Conservation (phyloP, 768 basidiomycete genomes). For the Mrakia hoshinonis region DNA sequence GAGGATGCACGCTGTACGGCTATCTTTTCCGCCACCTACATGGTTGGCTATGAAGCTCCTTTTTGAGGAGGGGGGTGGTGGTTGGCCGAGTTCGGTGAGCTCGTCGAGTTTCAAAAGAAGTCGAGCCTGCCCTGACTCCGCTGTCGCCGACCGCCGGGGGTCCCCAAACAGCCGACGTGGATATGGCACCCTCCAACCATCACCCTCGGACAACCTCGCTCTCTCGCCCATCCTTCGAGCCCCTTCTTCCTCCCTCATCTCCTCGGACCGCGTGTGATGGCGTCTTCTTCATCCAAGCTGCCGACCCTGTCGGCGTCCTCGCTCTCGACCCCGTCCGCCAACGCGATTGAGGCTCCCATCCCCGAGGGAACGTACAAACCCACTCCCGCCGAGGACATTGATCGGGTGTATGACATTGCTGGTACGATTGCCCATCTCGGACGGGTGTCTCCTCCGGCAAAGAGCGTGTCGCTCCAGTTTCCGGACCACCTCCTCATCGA, state of each 20-base stretch:
- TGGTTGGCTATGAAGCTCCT: background rate
- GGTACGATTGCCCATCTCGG: constrained; percentile 48
- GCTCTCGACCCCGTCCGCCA: constrained; percentile 20
- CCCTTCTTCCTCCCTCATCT: background rate
- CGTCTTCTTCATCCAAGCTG: background rate
- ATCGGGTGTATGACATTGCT: constrained; percentile 10
- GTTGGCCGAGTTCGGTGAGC: background rate
- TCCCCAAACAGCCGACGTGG: no score
- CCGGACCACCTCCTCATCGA: constrained; percentile 84
- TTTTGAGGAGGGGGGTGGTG: background rate
- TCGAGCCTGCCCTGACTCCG: background rate
- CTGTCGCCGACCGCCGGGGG: background rate
- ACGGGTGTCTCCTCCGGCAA: constrained; percentile 6
- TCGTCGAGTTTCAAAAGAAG: background rate
- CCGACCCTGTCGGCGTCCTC: constrained; percentile 23
- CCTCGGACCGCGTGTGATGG: background rate
- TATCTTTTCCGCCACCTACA: background rate
- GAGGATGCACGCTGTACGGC: no score
- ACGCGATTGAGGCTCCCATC: constrained; percentile 12
- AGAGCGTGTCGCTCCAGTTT: constrained; percentile 72
- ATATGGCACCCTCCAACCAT: no score
- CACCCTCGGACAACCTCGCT: background rate
- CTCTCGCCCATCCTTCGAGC: background rate
- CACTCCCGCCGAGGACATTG: constrained; percentile 8
- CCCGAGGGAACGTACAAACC: background rate